Conservation (phyloP, 768 basidiomycete species). For the Lactarius deliciosus region DNA sequence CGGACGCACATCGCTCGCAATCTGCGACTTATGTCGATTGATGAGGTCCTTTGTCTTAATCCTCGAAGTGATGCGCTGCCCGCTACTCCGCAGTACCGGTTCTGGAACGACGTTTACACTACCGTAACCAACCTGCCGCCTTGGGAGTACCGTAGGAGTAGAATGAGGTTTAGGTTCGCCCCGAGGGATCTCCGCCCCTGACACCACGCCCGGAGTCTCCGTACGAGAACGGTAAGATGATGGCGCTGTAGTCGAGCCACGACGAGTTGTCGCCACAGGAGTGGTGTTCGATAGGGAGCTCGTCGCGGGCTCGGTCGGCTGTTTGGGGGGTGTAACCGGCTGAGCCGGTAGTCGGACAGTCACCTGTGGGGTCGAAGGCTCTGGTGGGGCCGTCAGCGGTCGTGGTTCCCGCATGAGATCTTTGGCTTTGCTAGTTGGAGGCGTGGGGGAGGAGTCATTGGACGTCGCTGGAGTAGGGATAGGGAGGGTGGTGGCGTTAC, state of each 20-base stretch:
- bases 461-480: no score
- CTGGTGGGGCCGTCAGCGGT: background rate
- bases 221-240: background rate
- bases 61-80: slow-evolving; percentile 13
- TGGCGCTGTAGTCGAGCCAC: background rate
- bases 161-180: background rate
- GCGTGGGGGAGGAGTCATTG: background rate
- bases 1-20: background rate
- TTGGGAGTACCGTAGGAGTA: background rate
- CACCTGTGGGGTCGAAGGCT: background rate
- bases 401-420: background rate
- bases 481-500: background rate
- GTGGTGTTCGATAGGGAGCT: background rate
- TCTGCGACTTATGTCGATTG: slow-evolving; percentile 19
- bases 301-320: background rate
- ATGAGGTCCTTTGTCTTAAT: slow-evolving; percentile 25
- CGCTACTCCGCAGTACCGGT: background rate
- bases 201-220: background rate
- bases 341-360: background rate
- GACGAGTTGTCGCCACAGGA: background rate
- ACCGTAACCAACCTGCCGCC: background rate
- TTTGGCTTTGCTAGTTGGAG: slow-evolving; percentile 3
- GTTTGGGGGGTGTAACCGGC: background rate
- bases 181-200: background rate
- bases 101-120: background rate